Evolutionary conservation across 805 yeast species (phyloP), one percentile per base, ranked within the genome.

Genomic region (Torulaspora franciscae): DNA sequence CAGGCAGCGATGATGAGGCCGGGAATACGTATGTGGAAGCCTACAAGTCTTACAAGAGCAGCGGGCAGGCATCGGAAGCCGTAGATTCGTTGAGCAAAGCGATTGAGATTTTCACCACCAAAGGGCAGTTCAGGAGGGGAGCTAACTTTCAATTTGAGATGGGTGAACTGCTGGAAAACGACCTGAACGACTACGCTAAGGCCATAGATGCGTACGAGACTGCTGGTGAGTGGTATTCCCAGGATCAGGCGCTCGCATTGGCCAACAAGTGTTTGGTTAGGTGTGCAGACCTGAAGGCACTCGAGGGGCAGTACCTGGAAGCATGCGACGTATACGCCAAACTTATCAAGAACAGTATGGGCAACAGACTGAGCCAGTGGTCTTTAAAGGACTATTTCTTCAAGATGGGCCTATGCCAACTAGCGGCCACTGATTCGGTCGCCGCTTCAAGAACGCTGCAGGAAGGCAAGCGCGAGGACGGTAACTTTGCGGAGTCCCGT

Each of bases 111-210:
- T 91, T 90, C 65, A 88, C 95, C 1, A 75, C 80, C 50, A 80
- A 86, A 55, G 99, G 99, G 9, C 96, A 91, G 65, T 93, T 93
- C 69, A 80, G 99, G 64, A 76, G 98, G 64, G 96, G 95, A 19
- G 99, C 99, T 9, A 88, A 88, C 61, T 90, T 85, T 70, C 84
- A 90, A 62, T 79, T 84, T 72, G 99, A 93, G 62, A 73, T 93
- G 59, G 99, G 90, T 8, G 89, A 81, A 54, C 66, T 91, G 37
- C 87, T 85, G 61, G 98, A 91, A 66, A 76, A 76, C 37, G 85
- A 83, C 39, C 69, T 87, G 15, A 75, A 75, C 40, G 91, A 90
- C 58, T 65, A 70, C 26, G 69, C 73, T 19, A 77, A 77, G 54
- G 97, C 99, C 5, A 75, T 83, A 42, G 73, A 73, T 43, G 79